Base-by-base conservation (phyloP, 129 eudicot species). In the Heracleum sosnowskyi region DNA sequence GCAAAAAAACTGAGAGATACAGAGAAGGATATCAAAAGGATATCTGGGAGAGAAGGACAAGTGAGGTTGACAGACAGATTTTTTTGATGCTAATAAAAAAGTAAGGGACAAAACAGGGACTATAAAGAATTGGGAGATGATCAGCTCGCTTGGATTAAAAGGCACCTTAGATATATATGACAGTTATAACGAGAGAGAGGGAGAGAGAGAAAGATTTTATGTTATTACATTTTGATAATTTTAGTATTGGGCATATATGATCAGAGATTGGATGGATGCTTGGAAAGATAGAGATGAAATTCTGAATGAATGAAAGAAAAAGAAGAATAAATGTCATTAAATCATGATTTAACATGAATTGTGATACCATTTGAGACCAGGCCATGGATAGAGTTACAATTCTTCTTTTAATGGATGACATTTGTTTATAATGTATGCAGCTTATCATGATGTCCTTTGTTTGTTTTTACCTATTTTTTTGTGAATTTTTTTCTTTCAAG, bases 31-130 rank as follows among this genome's bases (percentile, higher is more conserved):
- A 91, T 91, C 90, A 93, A 76, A 81, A 83, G 76, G 89, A 91
- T 85, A 94, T 94, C 98, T 91, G 96, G 83, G 83, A 88, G 98
- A 94, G 97, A 91, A 85, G 93, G 98, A 94, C 93, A 44, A 13
- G 1, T 88, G 98, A 91, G 91, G 87, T 84, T 84, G 98, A 94
- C 96, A 91, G 90, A 88, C 34, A 22, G 39, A n/a, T 44, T 5
- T 74, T 42, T 44, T 81, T 76, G 83, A 73, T 80, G 84, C 31
- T 82, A 78, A 83, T 80, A 79, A 89, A 86, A 91, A 84, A 86
- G 81, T 46, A 83, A 88, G 93, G 90, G 95, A 91, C 97, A 91
- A 88, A 91, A 85, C 85, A 85, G 91, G 82, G 91, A 88, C 81
- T 88, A 91, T 88, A 90, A 86, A 87, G 83, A 73, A 26, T 24